Evolutionary conservation across 495 filamentous ascomycete genomes (phyloP).

Genomic region (Penicillium coffeae): DNA sequence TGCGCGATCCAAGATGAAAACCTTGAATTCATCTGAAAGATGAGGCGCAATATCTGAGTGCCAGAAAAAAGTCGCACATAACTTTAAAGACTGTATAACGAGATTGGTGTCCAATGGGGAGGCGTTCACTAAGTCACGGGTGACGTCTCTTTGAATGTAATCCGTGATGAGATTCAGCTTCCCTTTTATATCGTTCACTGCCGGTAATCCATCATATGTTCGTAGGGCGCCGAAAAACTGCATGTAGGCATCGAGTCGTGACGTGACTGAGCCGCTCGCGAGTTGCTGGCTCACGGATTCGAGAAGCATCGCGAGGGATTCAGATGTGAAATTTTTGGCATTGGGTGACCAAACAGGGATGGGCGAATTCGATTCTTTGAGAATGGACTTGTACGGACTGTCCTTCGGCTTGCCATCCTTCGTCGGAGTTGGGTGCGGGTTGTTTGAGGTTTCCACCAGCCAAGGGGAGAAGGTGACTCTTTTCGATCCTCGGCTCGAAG

Average conservation of each 20-base stretch:
- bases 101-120: slow-evolving; percentile 56
- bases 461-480: slow-evolving; percentile 71
- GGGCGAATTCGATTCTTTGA: slow-evolving; percentile 60
- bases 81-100: slow-evolving; percentile 68
- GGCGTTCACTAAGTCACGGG: slow-evolving; percentile 27
- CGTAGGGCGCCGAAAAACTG: slow-evolving; percentile 71
- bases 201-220: slow-evolving; percentile 71
- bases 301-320: slow-evolving; percentile 65
- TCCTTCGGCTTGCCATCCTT: slow-evolving; percentile 54
- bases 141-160: slow-evolving; percentile 77
- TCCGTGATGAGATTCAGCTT: slow-evolving; percentile 71
- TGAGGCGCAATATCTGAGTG: slow-evolving; percentile 58
- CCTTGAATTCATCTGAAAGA: slow-evolving; percentile 70
- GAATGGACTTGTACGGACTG: slow-evolving; percentile 65
- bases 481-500: slow-evolving; percentile 53
- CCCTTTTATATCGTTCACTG: slow-evolving; percentile 63
- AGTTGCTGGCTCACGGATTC: slow-evolving; percentile 78
- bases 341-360: slow-evolving; percentile 33
- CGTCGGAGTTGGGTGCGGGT: slow-evolving; percentile 3
- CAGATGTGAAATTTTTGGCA: slow-evolving; percentile 37
- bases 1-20: slow-evolving; percentile 74
- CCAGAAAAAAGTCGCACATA: slow-evolving; percentile 68
- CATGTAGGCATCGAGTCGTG: slow-evolving; percentile 81
- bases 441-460: slow-evolving; percentile 36
- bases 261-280: slow-evolving; percentile 61